phyloP scores from a whole-genome alignment of 768 basidiomycete genomes.

The Tricholoma furcatifolium region DNA sequence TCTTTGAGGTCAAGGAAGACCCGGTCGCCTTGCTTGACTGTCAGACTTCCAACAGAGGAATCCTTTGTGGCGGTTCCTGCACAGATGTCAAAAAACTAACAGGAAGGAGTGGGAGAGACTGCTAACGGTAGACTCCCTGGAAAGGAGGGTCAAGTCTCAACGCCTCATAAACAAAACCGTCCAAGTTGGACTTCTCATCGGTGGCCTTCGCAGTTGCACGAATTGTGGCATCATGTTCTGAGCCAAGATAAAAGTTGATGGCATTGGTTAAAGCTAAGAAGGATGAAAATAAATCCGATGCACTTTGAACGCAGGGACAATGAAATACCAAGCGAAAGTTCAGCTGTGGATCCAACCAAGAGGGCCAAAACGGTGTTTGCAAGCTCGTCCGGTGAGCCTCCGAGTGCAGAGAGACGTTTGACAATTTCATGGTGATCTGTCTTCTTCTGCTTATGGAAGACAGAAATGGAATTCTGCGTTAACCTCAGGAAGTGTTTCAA shows the following conservation, averaged over 20 bases:
- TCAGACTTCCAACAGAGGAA: conserved; percentile 38
- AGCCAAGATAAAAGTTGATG: conserved; percentile 62
- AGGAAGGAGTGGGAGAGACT: not conserved
- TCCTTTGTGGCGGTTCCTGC: conserved; percentile 49
- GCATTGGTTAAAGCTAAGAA: conserved; percentile 59
- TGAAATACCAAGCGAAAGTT: conserved; percentile 61
- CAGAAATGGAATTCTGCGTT: conserved; percentile 34
- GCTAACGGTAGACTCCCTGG: conserved; percentile 63
- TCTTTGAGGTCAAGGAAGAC: conserved; percentile 62
- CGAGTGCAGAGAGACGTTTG: conserved; percentile 55
- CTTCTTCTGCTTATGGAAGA: conserved; percentile 49
- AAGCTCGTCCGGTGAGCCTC: conserved; percentile 57
- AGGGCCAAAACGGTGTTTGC: conserved; percentile 72
- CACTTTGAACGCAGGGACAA: not conserved
- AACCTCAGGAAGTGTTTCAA: conserved; percentile 19
- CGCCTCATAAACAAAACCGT: conserved; percentile 65
- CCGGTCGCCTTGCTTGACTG: conserved; percentile 45
- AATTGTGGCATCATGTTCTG: conserved; percentile 39
- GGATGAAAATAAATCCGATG: conserved; percentile 1
- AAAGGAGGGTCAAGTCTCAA: conserved; percentile 73
- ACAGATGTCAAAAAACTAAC: not conserved
- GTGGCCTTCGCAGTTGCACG: conserved; percentile 30
- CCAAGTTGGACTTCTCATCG: conserved; percentile 37
- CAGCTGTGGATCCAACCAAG: conserved; percentile 64
- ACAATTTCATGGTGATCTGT: conserved; percentile 50